Base-by-base conservation (phyloP, 768 basidiomycete species). In the Panaeolus papilionaceus region DNA sequence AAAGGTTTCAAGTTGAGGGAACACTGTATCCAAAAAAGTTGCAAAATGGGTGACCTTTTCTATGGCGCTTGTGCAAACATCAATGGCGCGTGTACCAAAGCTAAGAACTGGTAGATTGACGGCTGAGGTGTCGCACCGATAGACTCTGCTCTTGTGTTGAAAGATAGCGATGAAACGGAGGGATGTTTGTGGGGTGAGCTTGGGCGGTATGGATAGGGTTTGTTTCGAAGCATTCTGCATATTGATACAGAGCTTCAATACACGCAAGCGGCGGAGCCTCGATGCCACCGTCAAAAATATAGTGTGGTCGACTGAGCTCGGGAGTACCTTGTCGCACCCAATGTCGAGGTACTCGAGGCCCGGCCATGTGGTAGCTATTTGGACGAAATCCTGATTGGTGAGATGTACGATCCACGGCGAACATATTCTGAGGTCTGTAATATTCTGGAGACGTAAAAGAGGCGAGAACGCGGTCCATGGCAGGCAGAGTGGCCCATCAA, bases 11-110 rank as follows among this genome's bases (percentile, higher is more conserved):
- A 45, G 45, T n/a, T 45, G 14, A 11, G 45, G 45, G 16, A 45
- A 45, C 7, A 45, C 12, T 7, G 45, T 45, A 8, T 45, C 45
- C 45, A 45, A 45, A n/a, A 45, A 45, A n/a, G 45, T 45, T 11
- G 45, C 45, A n/a, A 45, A 45, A n/a, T 45, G 45, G 6, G 45
- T 45, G n/a, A 45, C 45, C 45, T n/a, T 45, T 16, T 45, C 45
- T 45, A 45, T 45, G 16, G 45, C 45, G 45, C 3, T n/a, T 3
- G 45, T 45, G 45, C 45, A 45, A 7, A 45, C n/a, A 45, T 45
- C 45, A n/a, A 45, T 45, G 7, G 45, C 18, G 1, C n/a, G 45
- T 45, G 45, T 18, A 45, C 45, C 45, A 20, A 45, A 16, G 16
- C 12, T 18, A 18, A 45, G 45, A 8, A 20, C 45, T n/a, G 45